Evolutionary conservation across 495 filamentous ascomycete genomes (phyloP), one percentile per base, ranked within the genome.

Genomic region (Talaromyces borbonicus): DNA sequence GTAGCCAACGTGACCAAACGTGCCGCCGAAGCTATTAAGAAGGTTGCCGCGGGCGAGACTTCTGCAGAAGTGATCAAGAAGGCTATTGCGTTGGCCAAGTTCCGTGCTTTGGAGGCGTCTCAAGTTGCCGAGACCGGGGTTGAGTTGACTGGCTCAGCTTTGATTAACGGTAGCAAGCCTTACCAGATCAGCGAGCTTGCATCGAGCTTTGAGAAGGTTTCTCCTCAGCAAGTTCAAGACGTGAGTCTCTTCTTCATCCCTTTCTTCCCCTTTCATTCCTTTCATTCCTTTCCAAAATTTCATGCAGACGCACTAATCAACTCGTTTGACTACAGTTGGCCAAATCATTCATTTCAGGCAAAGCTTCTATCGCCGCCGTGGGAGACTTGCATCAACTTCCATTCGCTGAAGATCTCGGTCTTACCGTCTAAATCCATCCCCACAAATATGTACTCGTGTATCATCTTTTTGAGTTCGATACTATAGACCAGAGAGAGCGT

Each of bases 1-100:
- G 74, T 96, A 43, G 72, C 71, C 49, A 74, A 79, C 48, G 78
- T 84, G 18, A 60, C 62, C 51, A 66, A 77, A 58, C 72, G 63
- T 42, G 73, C 77, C 30, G 84, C 92, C 49, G 85, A 90, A 59
- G 75, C 78, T 19, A 69, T 99, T 46, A 87, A 90, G 77, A 77
- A 73, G 60, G 73, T 90, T 46, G 80, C 83, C 8, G 77, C 76
- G 41, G 86, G 87, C 46, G 69, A 81, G 49, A 72, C 93, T 47
- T 72, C 75, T 58, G 79, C 82, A 53, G 93, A 99, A 62, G 83
- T 88, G 29, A 70, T 97, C 61, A 79, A 83, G 62, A 97, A 96
- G 75, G 92, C 92, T 33, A 75, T 83, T 57, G 88, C 92, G 16
- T 76, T 85, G 56, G 90, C 93, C 51, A 97, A 95, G 69, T 99